These are phyloP conservation scores for Firmiana major DNA, from an alignment of 345 rosid species.

Conservation along the genomic window DNA sequence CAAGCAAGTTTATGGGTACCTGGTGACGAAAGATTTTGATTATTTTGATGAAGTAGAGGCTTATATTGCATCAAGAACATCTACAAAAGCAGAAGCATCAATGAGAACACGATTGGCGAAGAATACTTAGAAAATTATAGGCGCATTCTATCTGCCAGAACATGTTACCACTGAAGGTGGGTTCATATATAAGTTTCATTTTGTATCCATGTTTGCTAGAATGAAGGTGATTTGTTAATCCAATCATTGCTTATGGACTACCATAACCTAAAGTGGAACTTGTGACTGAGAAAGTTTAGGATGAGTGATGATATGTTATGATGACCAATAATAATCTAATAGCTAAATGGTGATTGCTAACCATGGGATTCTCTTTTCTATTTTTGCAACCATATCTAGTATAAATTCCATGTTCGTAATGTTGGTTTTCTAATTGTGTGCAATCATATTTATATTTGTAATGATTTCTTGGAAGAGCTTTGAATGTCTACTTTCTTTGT, in stretches of 20 bases:
- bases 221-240: background rate
- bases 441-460: background rate
- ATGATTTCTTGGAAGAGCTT: constrained; percentile 16
- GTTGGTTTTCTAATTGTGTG: background rate
- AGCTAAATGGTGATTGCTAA: background rate
- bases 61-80: constrained; percentile 43
- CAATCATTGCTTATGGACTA: constrained; percentile 4
- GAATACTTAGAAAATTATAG: constrained; percentile 68
- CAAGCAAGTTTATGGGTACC: constrained; percentile 93
- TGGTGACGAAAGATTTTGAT: constrained; percentile 55
- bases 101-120: constrained; percentile 48
- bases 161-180: constrained; percentile 94
- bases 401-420: background rate
- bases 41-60: constrained; percentile 42
- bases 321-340: background rate
- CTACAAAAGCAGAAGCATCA: constrained; percentile 45
- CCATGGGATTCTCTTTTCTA: background rate
- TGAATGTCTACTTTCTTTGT: background rate
- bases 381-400: background rate
- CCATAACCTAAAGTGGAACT: background rate
- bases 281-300: background rate
- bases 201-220: background rate
- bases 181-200: constrained; percentile 16
- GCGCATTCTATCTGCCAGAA: constrained; percentile 78
- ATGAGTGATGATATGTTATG: background rate